Conservation (phyloP, 2,329 filamentous ascomycete genomes). For the Exophiala viscosa region DNA sequence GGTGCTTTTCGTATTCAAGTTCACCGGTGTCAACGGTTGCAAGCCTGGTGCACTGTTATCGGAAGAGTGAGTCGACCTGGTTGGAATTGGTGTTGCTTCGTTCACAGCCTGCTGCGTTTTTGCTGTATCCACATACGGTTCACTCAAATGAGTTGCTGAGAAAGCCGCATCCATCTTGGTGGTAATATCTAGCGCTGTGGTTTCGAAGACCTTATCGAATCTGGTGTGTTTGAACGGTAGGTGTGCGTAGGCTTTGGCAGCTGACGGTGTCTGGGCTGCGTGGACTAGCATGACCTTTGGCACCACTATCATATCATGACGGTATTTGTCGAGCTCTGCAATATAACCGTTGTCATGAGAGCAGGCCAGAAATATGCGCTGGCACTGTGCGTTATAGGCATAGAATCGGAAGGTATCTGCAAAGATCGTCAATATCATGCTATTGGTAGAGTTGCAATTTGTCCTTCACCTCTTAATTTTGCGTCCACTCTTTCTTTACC, state of each 20-base stretch:
- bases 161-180: neutral
- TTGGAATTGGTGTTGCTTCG: slow-evolving; percentile 8
- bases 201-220: slow-evolving; percentile 23
- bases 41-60: slow-evolving; percentile 4
- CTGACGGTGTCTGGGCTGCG: slow-evolving; percentile 11
- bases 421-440: neutral
- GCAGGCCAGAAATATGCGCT: slow-evolving; percentile 61
- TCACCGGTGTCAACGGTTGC: slow-evolving; percentile 8
- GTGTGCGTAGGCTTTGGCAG: slow-evolving; percentile 11
- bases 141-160: neutral
- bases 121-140: neutral
- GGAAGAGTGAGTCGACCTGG: slow-evolving; percentile 11
- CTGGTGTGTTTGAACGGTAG: slow-evolving; percentile 17
- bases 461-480: slow-evolving; percentile 52
- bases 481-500: slow-evolving; percentile 58
- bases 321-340: slow-evolving; percentile 53
- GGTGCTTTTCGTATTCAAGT: slow-evolving; percentile 5
- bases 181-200: slow-evolving; percentile 10
- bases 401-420: slow-evolving; percentile 45
- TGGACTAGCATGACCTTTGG: slow-evolving; percentile 22
- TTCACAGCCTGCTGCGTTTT: neutral
- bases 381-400: slow-evolving; percentile 58
- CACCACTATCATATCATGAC: slow-evolving; percentile 16
- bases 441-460: neutral
- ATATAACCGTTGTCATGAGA: slow-evolving; percentile 60